Evolutionary conservation across 306 rosid genomes (phyloP).

Genomic region (Lupinus albus): DNA sequence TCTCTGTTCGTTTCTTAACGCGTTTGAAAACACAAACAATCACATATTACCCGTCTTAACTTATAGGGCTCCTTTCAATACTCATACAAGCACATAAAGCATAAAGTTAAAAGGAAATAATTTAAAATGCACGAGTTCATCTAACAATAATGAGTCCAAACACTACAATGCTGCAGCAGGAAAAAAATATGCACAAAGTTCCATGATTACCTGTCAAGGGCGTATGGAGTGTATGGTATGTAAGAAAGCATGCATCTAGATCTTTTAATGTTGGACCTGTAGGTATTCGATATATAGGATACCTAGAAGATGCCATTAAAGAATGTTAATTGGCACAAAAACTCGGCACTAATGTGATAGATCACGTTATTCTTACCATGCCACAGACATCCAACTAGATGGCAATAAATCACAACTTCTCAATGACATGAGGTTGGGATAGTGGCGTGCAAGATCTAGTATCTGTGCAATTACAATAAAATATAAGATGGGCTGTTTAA

Average conservation of each 20-base stretch:
- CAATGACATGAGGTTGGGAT: constrained; percentile 67
- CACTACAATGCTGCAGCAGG: constrained; percentile 18
- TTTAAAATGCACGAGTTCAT: background rate
- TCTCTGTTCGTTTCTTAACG: background rate
- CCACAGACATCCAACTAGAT: constrained; percentile 90
- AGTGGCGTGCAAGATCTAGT: constrained; percentile 66
- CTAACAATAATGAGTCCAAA: background rate
- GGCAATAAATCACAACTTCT: constrained; percentile 86
- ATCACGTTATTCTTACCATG: constrained; percentile 63
- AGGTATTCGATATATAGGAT: constrained; percentile 93
- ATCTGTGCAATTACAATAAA: constrained; percentile 55
- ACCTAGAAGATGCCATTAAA: constrained; percentile 61
- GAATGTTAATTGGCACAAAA: constrained; percentile 35
- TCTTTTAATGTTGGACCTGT: constrained; percentile 86
- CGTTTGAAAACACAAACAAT: constrained; percentile 8
- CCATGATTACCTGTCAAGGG: constrained; percentile 65
- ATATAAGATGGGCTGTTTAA: constrained; percentile 38
- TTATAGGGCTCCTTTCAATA: constrained; percentile 20
- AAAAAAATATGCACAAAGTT: constrained; percentile 30
- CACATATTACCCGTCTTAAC: background rate
- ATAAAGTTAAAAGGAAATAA: constrained; percentile 5
- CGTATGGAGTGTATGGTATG: constrained; percentile 80
- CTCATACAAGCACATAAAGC: background rate
- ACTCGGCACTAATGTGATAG: constrained; percentile 26
- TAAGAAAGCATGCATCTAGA: constrained; percentile 87